Evolutionary conservation across 2,329 filamentous ascomycete species (phyloP), one percentile per base, ranked within the genome.

Genomic region (Nemania sp.): DNA sequence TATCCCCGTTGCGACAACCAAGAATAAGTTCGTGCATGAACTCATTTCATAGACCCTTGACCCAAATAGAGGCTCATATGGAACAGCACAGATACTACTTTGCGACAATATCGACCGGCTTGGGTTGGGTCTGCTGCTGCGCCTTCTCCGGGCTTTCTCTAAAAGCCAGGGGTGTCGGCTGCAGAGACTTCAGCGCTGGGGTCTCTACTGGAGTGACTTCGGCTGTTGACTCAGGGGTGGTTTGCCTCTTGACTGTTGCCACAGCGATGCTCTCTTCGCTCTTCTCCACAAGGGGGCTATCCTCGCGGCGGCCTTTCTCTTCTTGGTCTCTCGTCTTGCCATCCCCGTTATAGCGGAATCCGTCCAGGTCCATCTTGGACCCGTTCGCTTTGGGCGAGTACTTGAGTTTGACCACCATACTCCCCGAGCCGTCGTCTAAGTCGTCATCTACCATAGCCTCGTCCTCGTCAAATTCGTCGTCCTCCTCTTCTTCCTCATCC

Each of bases 401-500:
- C 47, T 83, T 85, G 15, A 97, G 84, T 77, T 92, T 94, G 64
- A 97, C 91, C 58, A 97, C 86, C 47, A 95, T 85, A 72, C 89
- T 93, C 73, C 85, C 84, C 68, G 79, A 70, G 67, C 79, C 79
- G 22, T 82, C 80, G 43, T 84, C 83, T 1, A 83, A 80, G 51
- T 85, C 74, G 55, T 87, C 87, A 45, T 89, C 87, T 11, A 82
- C 82, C 76, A 88, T 85, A 43, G 82, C 81, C 45, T 86, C 86
- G 13, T 86, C 70, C 38, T 70, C 87, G 45, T 89, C 87, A n/a
- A 84, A 82, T 18, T 68, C 66, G 5, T 72, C 87, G 4, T 83
- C 82, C 2, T 83, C 82, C 4, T 90, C 53, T 5, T 83, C 82
- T 2, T 82, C 82, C 3, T 90, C 53, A 24, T 90, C 89, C 7